phyloP scores from a whole-genome alignment of 805 yeast species.

The Groenewaldozyma tartarivorans region DNA sequence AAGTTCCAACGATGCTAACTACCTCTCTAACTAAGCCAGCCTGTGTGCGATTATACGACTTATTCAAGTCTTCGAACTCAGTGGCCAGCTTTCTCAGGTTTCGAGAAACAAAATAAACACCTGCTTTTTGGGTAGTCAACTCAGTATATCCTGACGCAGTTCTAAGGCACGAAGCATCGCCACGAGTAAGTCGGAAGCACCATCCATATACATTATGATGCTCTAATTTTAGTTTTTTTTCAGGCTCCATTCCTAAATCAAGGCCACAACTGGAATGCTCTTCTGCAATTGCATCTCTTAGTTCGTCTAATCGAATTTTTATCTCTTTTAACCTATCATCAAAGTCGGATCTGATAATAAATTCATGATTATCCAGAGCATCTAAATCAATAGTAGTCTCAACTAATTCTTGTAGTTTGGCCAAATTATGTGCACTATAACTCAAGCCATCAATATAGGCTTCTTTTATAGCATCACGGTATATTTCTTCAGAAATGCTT shows the following conservation, averaged over 20 bases:
- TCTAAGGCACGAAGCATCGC: slow-evolving; percentile 75
- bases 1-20: slow-evolving; percentile 69
- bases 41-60: slow-evolving; percentile 68
- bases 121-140: slow-evolving; percentile 88
- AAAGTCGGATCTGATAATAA: slow-evolving; percentile 80
- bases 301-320: slow-evolving; percentile 41
- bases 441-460: slow-evolving; percentile 54
- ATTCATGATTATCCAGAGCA: slow-evolving; percentile 74
- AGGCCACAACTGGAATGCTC: slow-evolving; percentile 60
- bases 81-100: slow-evolving; percentile 51
- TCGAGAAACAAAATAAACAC: slow-evolving; percentile 79
- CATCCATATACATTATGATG: slow-evolving; percentile 84
- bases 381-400: slow-evolving; percentile 87
- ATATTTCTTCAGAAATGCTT: slow-evolving; percentile 32
- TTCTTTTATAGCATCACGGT: slow-evolving; percentile 32
- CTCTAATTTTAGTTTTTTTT: slow-evolving; percentile 82
- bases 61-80: slow-evolving; percentile 48
- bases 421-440: slow-evolving; percentile 41
- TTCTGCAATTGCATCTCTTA: slow-evolving; percentile 33
- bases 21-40: slow-evolving; percentile 73
- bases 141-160: slow-evolving; percentile 55
- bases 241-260: slow-evolving; percentile 71
- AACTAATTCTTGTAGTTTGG: slow-evolving; percentile 71
- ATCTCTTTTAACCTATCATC: slow-evolving; percentile 64
- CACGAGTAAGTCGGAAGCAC: slow-evolving; percentile 86